Evolutionary conservation across 1,284 basidiomycete genomes (phyloP).

Genomic region (Fomitopsis pinicola): DNA sequence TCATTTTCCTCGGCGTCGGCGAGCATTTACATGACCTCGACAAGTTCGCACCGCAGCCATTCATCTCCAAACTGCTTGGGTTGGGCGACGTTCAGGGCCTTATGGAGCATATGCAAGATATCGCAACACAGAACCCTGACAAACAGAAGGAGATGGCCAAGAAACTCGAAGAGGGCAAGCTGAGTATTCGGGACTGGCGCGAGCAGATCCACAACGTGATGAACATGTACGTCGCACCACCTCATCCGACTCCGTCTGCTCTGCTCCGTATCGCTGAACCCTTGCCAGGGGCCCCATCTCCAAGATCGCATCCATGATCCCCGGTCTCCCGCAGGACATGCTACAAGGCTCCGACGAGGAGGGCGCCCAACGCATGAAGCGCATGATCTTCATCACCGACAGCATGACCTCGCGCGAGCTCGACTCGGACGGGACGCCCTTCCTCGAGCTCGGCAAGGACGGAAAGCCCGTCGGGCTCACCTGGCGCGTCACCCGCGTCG

Average conservation of each 20-base stretch:
- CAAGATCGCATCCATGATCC: constrained; percentile 99
- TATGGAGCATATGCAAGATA: constrained; percentile 97
- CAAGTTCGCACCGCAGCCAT: constrained; percentile 92
- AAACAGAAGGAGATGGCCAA: constrained; percentile 98
- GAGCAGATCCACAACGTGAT: constrained; percentile 98
- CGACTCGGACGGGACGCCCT: constrained; percentile 91
- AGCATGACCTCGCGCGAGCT: constrained; percentile 94
- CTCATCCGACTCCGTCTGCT: neutral
- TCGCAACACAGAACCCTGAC: constrained; percentile 89
- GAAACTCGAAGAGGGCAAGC: constrained; percentile 95
- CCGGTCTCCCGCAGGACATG: constrained; percentile 88
- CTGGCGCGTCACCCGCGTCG: constrained; percentile 86
- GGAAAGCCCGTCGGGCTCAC: constrained; percentile 82
- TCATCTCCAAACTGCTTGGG: constrained; percentile 95
- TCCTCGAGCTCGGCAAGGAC: constrained; percentile 81
- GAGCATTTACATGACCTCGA: constrained; percentile 97
- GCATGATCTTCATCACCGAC: constrained; percentile 99
- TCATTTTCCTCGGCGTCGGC: constrained; percentile 97
- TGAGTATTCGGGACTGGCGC: constrained; percentile 95
- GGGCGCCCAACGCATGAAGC: constrained; percentile 87
- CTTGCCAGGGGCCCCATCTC: constrained; percentile 84
- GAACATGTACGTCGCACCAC: constrained; percentile 68
- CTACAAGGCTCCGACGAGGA: constrained; percentile 91
- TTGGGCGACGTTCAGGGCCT: constrained; percentile 96
- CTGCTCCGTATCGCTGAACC: neutral